phyloP scores from a whole-genome alignment of 805 yeast species.

The Sugiyamaella lignohabitans region DNA sequence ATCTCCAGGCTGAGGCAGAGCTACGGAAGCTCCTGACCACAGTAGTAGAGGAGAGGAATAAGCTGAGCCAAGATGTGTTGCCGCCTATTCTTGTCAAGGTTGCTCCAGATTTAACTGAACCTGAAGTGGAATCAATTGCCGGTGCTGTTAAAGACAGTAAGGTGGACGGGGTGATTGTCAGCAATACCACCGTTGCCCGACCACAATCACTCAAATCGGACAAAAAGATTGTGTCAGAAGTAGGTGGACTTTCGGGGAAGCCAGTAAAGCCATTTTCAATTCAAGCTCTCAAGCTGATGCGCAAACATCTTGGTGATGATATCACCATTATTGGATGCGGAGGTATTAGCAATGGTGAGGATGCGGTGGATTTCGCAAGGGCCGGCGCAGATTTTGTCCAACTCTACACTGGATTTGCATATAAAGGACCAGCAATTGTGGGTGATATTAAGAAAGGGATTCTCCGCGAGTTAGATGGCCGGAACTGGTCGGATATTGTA shows the following conservation, averaged over 20 bases:
- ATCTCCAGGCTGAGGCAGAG: constrained; percentile 70
- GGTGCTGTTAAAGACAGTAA: constrained; percentile 66
- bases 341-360: constrained; percentile 81
- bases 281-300: constrained; percentile 60
- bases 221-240: constrained; percentile 42
- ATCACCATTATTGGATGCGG: constrained; percentile 89
- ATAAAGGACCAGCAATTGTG: constrained; percentile 84
- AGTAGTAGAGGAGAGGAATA: constrained; percentile 65
- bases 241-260: constrained; percentile 90
- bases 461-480: constrained; percentile 61
- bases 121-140: constrained; percentile 78
- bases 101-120: constrained; percentile 85
- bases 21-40: constrained; percentile 58
- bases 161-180: constrained; percentile 86
- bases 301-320: constrained; percentile 69
- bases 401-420: constrained; percentile 84
- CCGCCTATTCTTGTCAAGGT: constrained; percentile 79
- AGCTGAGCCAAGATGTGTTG: constrained; percentile 33
- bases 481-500: constrained; percentile 70
- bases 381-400: constrained; percentile 93
- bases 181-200: constrained; percentile 87
- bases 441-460: constrained; percentile 54
- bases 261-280: constrained; percentile 80
- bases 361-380: constrained; percentile 83
- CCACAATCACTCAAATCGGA: constrained; percentile 56